Base-by-base conservation (phyloP, 805 yeast genomes). In the Saturnispora sekii region DNA sequence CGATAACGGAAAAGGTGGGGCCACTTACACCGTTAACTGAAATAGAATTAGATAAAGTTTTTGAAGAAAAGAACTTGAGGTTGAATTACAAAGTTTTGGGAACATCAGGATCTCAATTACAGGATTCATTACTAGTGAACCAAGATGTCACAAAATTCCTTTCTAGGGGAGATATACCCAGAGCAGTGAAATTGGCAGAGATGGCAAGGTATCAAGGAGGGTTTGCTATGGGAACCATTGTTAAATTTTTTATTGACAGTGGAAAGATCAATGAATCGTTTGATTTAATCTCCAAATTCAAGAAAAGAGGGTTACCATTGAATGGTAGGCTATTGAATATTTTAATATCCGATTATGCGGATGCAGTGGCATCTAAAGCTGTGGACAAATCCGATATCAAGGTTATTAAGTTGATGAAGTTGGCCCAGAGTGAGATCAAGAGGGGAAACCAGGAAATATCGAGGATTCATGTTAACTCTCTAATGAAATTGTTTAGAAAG, bases 181-280 rank as follows among this genome's bases (percentile, higher is more conserved):
- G 83, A 46, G 89, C 89, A 0, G 46, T 52, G 18, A 49, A 48
- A 14, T 39, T 61, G 32, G 55, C 57, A 3, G 43, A 44, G 18
- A 16, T 60, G 37, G 64, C 63, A 1, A 46, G 61, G 21, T 35
- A 30, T 28, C 68, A 69, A 32, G 85, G 84, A 8, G 51, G 67
- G 0, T 84, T 78, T 30, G 84, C 77, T 1, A 72, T 77, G 76
- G 84, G 84, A 50, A 67, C 72, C n/a, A 67, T 84, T 0, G 57
- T 78, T 54, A 69, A 72, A 48, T 70, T 76, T 65, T 64, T 70
- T 35, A 60, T 80, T 4, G 58, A 58, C 7, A 53, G 64, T 8
- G 68, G 71, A 2, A 68, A 70, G 17, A 57, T 70, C 1, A 68
- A 70, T 38, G 67, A 66, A 7, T 82, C 83, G 0, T 45, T 80